Percentiles rank a stretch among this genome's conserved stretches.
phyloP scores from a whole-genome alignment of 2,329 filamentous ascomycete species.

The Xylariomycetidae sp. region DNA sequence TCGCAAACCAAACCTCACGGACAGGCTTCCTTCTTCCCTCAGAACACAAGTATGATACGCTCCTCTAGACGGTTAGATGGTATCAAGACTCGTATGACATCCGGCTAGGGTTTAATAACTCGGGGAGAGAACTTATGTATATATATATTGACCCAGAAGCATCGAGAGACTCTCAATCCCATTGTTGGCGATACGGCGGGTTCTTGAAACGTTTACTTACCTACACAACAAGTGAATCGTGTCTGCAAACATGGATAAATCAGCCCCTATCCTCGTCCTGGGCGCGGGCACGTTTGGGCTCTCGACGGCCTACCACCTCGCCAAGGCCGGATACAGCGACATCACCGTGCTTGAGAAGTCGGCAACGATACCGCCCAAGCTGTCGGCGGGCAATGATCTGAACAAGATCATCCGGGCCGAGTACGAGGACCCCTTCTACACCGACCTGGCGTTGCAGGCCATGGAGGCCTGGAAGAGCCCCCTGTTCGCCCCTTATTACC shows the following conservation, averaged over 20 bases:
- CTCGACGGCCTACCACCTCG: slow-evolving; percentile 38
- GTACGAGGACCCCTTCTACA: slow-evolving; percentile 55
- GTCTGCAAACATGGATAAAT: slow-evolving; percentile 11
- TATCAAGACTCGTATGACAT: too few relatives aligned
- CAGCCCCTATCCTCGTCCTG: slow-evolving; percentile 20
- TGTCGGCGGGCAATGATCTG: slow-evolving; percentile 54
- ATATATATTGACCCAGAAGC: too few relatives aligned
- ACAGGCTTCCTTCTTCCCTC: too few relatives aligned
- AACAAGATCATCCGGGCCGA: slow-evolving; percentile 59
- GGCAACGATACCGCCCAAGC: slow-evolving; percentile 29
- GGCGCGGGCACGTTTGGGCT: slow-evolving; percentile 32
- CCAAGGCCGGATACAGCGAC: slow-evolving; percentile 33
- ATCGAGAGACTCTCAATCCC: too few relatives aligned
- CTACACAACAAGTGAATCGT: not conserved
- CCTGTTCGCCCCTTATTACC: slow-evolving; percentile 48
- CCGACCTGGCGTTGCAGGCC: slow-evolving; percentile 48
- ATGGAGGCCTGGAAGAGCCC: slow-evolving; percentile 48
- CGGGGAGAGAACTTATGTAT: too few relatives aligned
- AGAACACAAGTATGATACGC: too few relatives aligned
- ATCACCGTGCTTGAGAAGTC: slow-evolving; percentile 36
- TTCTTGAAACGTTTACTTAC: too few relatives aligned
- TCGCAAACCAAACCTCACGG: too few relatives aligned
- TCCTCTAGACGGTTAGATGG: too few relatives aligned
- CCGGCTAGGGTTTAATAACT: too few relatives aligned
- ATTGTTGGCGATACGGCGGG: too few relatives aligned